Evolutionary conservation across 2,329 filamentous ascomycete species (phyloP).

Genomic region (Fusarium penzigii): DNA sequence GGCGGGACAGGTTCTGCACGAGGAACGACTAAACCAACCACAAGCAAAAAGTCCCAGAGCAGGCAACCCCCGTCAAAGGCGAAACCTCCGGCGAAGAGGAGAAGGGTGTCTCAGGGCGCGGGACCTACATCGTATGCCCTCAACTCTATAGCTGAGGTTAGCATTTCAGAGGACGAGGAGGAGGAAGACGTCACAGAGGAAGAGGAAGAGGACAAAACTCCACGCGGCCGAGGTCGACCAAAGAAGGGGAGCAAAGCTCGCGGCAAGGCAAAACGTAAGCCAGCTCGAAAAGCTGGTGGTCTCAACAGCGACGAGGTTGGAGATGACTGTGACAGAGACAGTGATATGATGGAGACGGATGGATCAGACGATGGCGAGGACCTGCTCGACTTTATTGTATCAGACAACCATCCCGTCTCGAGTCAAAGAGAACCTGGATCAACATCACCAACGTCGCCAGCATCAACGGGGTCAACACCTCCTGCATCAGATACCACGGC

Average conservation of each 20-base stretch:
- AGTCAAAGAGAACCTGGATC: slow-evolving; percentile 36
- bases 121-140: slow-evolving; percentile 8
- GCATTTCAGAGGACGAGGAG: slow-evolving; percentile 13
- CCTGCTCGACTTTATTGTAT: slow-evolving; percentile 58
- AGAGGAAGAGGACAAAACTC: slow-evolving; percentile 15
- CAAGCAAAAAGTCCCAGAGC: slow-evolving; percentile 13
- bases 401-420: slow-evolving; percentile 45
- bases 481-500: slow-evolving; percentile 13
- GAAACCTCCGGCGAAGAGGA: slow-evolving; percentile 23
- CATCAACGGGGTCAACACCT: slow-evolving; percentile 21
- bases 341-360: slow-evolving; percentile 47
- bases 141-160: slow-evolving; percentile 18
- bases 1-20: neutral
- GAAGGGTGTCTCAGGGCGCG: slow-evolving; percentile 15
- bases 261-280: slow-evolving; percentile 25
- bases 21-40: slow-evolving; percentile 6
- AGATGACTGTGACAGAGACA: slow-evolving; percentile 53
- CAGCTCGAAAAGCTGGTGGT: slow-evolving; percentile 26
- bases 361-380: slow-evolving; percentile 52
- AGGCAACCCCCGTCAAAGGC: slow-evolving; percentile 13
- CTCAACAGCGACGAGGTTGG: slow-evolving; percentile 50
- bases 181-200: slow-evolving; percentile 18
- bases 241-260: slow-evolving; percentile 20
- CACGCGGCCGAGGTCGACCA: slow-evolving; percentile 12
- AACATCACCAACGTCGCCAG: slow-evolving; percentile 33